Conservation (phyloP, 2,329 filamentous ascomycete species). For the Alternaria novae-zelandiae region DNA sequence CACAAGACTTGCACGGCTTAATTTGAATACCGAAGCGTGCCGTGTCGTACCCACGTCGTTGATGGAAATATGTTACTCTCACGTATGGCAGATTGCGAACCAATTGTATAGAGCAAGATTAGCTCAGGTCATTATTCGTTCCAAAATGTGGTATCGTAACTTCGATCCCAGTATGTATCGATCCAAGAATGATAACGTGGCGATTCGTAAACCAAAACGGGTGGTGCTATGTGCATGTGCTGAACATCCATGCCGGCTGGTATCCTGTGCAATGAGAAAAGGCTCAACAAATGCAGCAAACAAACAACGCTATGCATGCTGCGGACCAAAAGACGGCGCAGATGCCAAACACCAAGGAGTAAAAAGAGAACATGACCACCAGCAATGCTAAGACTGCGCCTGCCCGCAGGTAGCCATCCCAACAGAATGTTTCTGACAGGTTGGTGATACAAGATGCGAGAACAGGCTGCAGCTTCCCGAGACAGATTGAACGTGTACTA, state of each 20-base stretch:
- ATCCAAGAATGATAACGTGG: constrained; percentile 10
- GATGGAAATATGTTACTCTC: constrained; percentile 1
- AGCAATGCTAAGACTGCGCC: constrained; percentile 15
- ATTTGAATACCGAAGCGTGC: background rate
- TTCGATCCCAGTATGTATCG: constrained; percentile 12
- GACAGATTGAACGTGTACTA: constrained; percentile 14
- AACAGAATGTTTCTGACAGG: constrained; percentile 33
- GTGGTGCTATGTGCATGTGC: background rate
- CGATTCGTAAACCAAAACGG: constrained; percentile 9
- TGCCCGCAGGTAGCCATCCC: constrained; percentile 19
- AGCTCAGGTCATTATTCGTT: constrained; percentile 30
- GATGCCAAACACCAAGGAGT: constrained; percentile 23
- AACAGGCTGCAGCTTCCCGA: constrained; percentile 28
- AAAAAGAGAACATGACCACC: constrained; percentile 19
- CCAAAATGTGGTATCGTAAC: constrained; percentile 20
- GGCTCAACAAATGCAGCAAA: constrained; percentile 30
- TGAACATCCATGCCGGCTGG: constrained; percentile 2
- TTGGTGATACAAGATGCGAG: constrained; percentile 31
- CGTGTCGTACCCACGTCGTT: background rate
- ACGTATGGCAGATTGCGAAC: constrained; percentile 2
- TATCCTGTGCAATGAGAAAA: constrained; percentile 5
- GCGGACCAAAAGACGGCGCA: constrained; percentile 6
- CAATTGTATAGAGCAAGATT: constrained; percentile 15
- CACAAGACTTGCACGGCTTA: constrained; percentile 6
- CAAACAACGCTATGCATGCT: constrained; percentile 28